Conservation (phyloP, 768 basidiomycete species). For the Termitomyces sp. region DNA sequence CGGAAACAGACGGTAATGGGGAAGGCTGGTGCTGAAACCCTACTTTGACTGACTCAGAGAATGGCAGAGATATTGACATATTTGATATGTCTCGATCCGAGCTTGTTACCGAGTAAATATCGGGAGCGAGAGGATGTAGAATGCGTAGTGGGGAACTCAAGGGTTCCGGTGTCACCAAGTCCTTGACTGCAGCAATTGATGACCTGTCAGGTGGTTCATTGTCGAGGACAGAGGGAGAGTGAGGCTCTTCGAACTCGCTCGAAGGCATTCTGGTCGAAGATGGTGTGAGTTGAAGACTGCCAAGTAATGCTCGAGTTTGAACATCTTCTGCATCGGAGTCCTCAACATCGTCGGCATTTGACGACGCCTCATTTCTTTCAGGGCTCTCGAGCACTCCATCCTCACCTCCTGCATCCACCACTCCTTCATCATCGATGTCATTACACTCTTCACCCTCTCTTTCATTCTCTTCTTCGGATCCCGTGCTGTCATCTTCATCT, state of each 20-base stretch:
- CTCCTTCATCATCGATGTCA: slow-evolving; percentile 12
- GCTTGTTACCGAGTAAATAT: neutral
- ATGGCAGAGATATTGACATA: neutral
- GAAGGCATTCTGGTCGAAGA: neutral
- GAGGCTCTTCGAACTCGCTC: neutral
- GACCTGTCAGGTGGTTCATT: slow-evolving; percentile 1
- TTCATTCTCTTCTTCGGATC: slow-evolving; percentile 26
- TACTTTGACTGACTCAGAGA: neutral
- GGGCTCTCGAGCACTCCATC: slow-evolving; percentile 6
- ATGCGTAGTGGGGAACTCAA: neutral
- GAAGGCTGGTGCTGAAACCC: neutral
- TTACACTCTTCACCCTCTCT: slow-evolving; percentile 29
- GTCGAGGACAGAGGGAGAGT: neutral
- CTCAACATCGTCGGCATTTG: neutral
- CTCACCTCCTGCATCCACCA: slow-evolving; percentile 9
- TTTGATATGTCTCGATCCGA: neutral
- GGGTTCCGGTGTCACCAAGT: neutral
- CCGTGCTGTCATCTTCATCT: slow-evolving; percentile 28
- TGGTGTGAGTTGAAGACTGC: neutral
- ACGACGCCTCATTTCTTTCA: neutral
- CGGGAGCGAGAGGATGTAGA: neutral
- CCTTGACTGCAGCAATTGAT: neutral
- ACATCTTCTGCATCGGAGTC: slow-evolving; percentile 10
- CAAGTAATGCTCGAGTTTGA: slow-evolving; percentile 16
- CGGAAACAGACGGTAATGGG: neutral